Evolutionary conservation across 768 basidiomycete genomes (phyloP), one percentile per base, ranked within the genome.

Genomic region (Fomitopsis pulvina): DNA sequence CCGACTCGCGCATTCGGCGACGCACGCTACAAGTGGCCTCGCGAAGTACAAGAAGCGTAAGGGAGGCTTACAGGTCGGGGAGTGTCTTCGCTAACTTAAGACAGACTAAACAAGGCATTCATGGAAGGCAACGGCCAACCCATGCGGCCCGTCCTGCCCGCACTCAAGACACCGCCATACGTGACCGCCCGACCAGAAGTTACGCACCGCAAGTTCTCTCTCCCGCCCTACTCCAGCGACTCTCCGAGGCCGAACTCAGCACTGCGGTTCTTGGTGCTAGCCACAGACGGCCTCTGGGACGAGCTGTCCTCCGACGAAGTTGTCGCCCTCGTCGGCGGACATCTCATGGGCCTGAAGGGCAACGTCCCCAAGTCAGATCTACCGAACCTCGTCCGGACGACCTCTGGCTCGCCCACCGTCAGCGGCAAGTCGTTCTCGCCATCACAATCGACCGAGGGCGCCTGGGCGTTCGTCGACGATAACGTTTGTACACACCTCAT

Each of bases 141-240:
- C 1, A 68, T 87, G 63, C 80, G 87, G 20, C 66, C 75, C 6
- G 68, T 83, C 2, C 86, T 83, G 12, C 47, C 76, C 12, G 66
- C 75, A 20, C 79, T 88, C 66, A 87, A 85, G 66, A 91, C 93
- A 3, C 92, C 92, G 2, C 92, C 92, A n/a, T 96, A 95, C 66
- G 92, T 95, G 21, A 93, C 77, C 27, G 81, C 92, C 14, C 73
- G 74, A 6, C 92, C 92, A 2, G 90, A 89, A 29, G 81, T 93
- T 25, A 87, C 84, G 2, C 85, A 92, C 57, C 79, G 80, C 52
- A 81, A 84, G 57, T 70, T 90, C 56, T 69, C 76, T 12, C 69
- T 76, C 21, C 61, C 73, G 12, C 52, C 60, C 14, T 41, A 57
- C n/a, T 52, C 63, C 4, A 51, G 59, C 29, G 58, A 46, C 40